Percentiles rank a stretch among this genome's conserved stretches.
Evolutionary conservation across 306 rosid genomes (phyloP).

Genomic region (Benincasa hispida): DNA sequence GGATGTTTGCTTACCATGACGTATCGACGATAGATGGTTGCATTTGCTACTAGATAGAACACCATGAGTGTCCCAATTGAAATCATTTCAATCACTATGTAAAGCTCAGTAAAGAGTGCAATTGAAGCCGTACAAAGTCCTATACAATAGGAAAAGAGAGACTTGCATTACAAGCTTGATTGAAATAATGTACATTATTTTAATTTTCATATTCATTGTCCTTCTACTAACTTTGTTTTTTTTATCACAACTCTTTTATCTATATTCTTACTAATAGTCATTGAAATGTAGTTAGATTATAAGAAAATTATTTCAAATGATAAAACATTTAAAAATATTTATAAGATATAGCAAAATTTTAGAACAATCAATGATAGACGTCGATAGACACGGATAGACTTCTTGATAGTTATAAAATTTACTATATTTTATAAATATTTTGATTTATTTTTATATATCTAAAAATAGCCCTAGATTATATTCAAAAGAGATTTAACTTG

Average conservation of each 20-base stretch:
- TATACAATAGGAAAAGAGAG: conserved; percentile 8
- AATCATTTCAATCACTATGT: conserved; percentile 54
- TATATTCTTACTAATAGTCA: no score
- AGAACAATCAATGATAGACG: no score
- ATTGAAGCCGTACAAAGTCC: conserved; percentile 83
- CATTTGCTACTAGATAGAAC: conserved; percentile 90
- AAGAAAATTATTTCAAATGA: no score
- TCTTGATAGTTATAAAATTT: no score
- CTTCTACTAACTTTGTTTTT: neutral
- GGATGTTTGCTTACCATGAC: conserved; percentile 35
- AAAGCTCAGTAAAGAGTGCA: conserved; percentile 75
- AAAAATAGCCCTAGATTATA: no score
- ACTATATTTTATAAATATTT: no score
- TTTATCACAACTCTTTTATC: neutral
- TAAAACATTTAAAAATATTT: no score
- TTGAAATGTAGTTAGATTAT: no score
- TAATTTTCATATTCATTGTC: neutral
- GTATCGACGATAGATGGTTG: conserved; percentile 65
- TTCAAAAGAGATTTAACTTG: no score
- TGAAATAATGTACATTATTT: neutral
- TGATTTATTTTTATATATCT: no score
- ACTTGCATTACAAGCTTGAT: neutral
- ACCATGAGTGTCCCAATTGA: conserved; percentile 69
- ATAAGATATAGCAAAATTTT: no score
- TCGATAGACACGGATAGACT: no score